phyloP scores from a whole-genome alignment of 371 early-diverging fungal genomes.

The Mycotypha africana region DNA sequence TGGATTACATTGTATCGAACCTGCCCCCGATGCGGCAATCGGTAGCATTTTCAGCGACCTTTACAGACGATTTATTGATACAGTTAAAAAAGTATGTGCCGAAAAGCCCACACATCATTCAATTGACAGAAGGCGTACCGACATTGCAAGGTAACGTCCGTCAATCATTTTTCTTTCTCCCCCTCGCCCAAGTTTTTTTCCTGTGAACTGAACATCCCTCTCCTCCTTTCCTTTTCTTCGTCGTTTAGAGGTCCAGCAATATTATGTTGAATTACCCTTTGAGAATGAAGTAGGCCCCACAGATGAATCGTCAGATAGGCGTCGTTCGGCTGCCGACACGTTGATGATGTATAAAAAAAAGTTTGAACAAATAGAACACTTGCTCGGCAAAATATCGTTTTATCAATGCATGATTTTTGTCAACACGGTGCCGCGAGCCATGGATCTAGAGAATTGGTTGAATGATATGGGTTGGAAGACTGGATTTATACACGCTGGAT shows the following conservation, averaged over 20 bases:
- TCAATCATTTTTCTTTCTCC: too few relatives aligned
- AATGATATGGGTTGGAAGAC: constrained; percentile 57
- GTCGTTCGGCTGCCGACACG: too few relatives aligned
- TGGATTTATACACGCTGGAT: constrained; percentile 45
- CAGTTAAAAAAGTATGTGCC: constrained; percentile 31
- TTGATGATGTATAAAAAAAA: constrained; percentile 43
- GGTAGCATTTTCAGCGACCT: constrained; percentile 62
- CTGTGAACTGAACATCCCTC: too few relatives aligned
- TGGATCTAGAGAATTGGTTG: constrained; percentile 49
- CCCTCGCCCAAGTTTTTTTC: too few relatives aligned
- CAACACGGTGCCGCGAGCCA: constrained; percentile 49
- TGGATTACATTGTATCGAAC: constrained; percentile 22
- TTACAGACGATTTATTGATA: constrained; percentile 43
- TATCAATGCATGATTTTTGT: constrained; percentile 66
- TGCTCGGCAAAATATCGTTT: constrained; percentile 52
- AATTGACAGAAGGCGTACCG: constrained; percentile 55
- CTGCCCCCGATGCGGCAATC: constrained; percentile 55
- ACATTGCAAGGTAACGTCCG: constrained; percentile 49
- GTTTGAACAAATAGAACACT: constrained; percentile 39
- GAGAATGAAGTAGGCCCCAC: constrained; percentile 4
- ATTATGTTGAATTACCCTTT: constrained; percentile 29
- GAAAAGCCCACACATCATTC: constrained; percentile 48
- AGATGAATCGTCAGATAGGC: too few relatives aligned
- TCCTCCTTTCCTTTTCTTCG: too few relatives aligned
- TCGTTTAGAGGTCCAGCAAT: constrained; percentile 62